phyloP scores from a whole-genome alignment of 2,329 filamentous ascomycete genomes.

The Pseudodiploospora longispora region DNA sequence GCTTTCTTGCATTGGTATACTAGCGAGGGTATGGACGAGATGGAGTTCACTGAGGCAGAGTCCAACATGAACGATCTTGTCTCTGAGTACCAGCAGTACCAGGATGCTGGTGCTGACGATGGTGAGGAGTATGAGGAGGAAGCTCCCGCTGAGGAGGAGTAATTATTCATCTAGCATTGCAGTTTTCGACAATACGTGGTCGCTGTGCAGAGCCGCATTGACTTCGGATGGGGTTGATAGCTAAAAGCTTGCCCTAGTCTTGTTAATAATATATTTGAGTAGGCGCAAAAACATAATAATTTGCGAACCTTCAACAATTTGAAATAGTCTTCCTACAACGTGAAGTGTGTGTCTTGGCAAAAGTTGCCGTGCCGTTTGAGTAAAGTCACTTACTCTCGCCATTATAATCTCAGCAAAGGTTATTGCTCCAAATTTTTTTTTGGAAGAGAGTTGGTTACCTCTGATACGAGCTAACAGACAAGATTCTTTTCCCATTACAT shows the following conservation, averaged over 20 bases:
- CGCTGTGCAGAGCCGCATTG: constrained; percentile 1
- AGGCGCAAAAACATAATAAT: constrained; percentile 5
- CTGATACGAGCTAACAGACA: no score
- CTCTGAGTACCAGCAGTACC: constrained; percentile 99
- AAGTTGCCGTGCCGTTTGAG: no score
- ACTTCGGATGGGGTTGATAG: constrained; percentile 7
- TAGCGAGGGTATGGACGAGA: constrained; percentile 99
- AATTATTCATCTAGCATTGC: constrained; percentile 1
- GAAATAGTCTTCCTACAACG: no score
- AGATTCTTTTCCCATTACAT: no score
- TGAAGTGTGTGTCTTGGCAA: no score
- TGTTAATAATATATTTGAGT: constrained; percentile 8
- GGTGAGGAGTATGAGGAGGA: constrained; percentile 92
- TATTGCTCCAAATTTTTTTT: no score
- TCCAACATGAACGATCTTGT: constrained; percentile 99
- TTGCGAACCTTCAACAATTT: no score
- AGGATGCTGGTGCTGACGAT: constrained; percentile 94
- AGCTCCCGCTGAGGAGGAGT: constrained; percentile 54
- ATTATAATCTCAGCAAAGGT: no score
- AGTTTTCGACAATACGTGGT: neutral
- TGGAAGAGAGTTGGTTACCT: no score
- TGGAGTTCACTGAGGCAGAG: constrained; percentile 99
- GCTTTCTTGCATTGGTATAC: constrained; percentile 99
- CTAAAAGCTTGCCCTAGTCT: constrained; percentile 7
- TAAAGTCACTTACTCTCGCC: no score